Base-by-base conservation (phyloP, 768 basidiomycete species). In the Suillus variegatus region DNA sequence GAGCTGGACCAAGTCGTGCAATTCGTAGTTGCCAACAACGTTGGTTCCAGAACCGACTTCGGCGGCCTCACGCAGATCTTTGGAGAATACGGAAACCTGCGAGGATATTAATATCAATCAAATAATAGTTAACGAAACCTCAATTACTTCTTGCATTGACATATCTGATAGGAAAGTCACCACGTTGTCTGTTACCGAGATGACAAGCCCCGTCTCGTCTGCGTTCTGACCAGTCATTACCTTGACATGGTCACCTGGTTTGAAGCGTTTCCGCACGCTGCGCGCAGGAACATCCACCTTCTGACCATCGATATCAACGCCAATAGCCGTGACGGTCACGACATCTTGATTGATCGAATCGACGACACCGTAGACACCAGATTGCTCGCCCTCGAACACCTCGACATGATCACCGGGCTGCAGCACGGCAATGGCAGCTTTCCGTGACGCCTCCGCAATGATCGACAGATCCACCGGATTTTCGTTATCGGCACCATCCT, bases 381-480 rank as follows among this genome's bases (percentile, higher is more conserved):
- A 84, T 74, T 98, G 95, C 77, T 98, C 95, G 51, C 97, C 97
- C 75, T 98, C 95, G 71, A 95, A 95, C 16, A 99, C 94, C 75
- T 99, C 97, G 55, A 99, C 89, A 69, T 95, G 93, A 78, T 99
- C 97, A 57, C 97, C 97, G 0, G 97, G 97, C 74, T 97, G 95
- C n/a, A 99, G 81, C 8, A 95, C 94, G 13, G 92, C 87, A 41
- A 95, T 91, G n/a, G 95, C 93, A 6, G 93, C 90, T 73, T 94
- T 95, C 55, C 90, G 83, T 2, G 96, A 93, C 3, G 94, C 94
- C 75, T 97, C 96, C 0, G 95, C 95, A 65, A 99, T 95, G 60
- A 93, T 86, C 16, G 92, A 92, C 52, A 98, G 81, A 75, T 99
- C 94, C 56, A 97, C 88, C n/a, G 85, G 81, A 40, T 82, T 81